Conservation (phyloP, 208 protist species). For the Jaenimonas drosophilae region DNA sequence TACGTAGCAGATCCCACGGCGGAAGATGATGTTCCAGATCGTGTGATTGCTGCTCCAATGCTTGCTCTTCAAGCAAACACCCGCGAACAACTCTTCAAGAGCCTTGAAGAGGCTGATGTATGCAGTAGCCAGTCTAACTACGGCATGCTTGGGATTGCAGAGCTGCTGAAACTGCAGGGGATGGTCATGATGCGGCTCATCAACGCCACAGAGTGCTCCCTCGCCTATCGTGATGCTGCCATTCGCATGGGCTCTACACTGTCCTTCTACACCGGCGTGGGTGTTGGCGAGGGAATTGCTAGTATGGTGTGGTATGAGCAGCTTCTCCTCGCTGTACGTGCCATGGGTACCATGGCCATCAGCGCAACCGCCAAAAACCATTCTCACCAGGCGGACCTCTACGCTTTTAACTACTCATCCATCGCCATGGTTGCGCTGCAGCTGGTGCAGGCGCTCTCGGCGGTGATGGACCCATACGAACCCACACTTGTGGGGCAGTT, state of each 20-base stretch:
- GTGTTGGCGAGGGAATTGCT: not conserved
- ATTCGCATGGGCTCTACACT: not conserved
- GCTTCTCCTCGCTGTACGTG: not conserved
- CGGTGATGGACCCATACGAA: not conserved
- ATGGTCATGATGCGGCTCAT: not conserved
- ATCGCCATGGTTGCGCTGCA: not conserved
- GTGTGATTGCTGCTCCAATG: no score
- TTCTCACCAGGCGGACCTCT: not conserved
- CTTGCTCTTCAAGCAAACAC: no score
- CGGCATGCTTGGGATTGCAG: not conserved
- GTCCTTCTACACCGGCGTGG: constrained; percentile 4
- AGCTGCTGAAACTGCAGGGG: not conserved
- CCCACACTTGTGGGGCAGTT: not conserved
- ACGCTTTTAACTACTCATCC: not conserved
- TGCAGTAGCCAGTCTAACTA: not conserved
- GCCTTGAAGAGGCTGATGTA: not conserved
- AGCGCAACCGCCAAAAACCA: not conserved
- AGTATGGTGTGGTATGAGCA: constrained; percentile 5
- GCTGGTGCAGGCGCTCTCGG: not conserved
- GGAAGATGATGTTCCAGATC: no score
- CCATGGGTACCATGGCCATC: not conserved
- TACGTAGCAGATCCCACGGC: no score
- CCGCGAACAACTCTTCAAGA: no score
- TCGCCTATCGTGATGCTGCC: not conserved
- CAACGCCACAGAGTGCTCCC: not conserved